These are phyloP conservation scores for Hyphopichia fennica DNA, from an alignment of 1,139 yeast genomes.

Conservation along the genomic window DNA sequence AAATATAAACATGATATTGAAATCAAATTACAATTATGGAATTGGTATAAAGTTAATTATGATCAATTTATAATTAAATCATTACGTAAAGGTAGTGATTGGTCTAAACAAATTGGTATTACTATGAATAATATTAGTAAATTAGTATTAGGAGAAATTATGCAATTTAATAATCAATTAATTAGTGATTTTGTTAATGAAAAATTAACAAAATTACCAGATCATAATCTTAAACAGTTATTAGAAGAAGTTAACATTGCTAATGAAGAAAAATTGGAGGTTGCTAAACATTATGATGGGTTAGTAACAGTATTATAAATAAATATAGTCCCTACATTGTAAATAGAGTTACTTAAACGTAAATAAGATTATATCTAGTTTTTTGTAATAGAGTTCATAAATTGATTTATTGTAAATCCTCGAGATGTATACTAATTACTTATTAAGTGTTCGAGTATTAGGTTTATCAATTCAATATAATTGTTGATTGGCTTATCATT, in stretches of 20 bases:
- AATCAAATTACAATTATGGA: slow-evolving; percentile 37
- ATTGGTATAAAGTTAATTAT: slow-evolving; percentile 55
- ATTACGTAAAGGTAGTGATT: slow-evolving; percentile 43
- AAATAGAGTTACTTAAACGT: too few species aligned
- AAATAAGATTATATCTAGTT: too few species aligned
- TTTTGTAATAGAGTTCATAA: too few species aligned
- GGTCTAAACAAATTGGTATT: slow-evolving; percentile 37
- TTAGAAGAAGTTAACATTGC: slow-evolving; percentile 18
- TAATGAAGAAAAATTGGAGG: slow-evolving; percentile 17
- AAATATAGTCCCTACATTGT: not conserved
- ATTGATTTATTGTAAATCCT: too few species aligned
- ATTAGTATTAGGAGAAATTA: slow-evolving; percentile 41
- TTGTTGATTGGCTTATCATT: too few species aligned
- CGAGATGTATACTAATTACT: too few species aligned
- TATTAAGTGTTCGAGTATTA: too few species aligned
- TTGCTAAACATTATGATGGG: slow-evolving; percentile 7
- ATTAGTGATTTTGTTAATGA: slow-evolving; percentile 28
- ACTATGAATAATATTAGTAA: slow-evolving; percentile 42
- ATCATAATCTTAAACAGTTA: slow-evolving; percentile 31
- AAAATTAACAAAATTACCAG: slow-evolving; percentile 31
- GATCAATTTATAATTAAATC: slow-evolving; percentile 50
- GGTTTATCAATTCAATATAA: too few species aligned
- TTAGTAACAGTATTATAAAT: not conserved
- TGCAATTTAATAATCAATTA: slow-evolving; percentile 35
- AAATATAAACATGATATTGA: slow-evolving; percentile 20